Conservation (phyloP, 129 eudicot species). For the Centrapalus pauciflorus region DNA sequence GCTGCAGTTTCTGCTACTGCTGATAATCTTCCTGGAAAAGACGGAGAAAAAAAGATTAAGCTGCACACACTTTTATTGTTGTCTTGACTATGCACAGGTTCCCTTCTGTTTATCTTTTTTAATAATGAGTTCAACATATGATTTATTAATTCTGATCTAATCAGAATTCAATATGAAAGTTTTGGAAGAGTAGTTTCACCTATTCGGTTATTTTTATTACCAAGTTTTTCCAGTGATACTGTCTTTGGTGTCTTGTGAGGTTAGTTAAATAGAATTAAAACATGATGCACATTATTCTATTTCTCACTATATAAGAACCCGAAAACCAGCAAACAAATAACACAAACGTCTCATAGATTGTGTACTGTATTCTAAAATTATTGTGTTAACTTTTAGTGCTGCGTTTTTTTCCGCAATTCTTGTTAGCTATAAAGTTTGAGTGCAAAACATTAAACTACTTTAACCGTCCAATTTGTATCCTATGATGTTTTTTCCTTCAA, state of each 20-base stretch:
- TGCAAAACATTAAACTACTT: too few species aligned
- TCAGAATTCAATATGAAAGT: neutral
- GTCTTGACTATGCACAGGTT: constrained; percentile 97
- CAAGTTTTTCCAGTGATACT: neutral
- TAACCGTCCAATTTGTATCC: too few species aligned
- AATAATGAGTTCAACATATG: neutral
- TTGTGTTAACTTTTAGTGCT: too few species aligned
- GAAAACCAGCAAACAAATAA: neutral
- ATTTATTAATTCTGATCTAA: neutral
- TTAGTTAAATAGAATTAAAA: neutral
- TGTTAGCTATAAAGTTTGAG: neutral
- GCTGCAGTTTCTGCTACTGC: constrained; percentile 95
- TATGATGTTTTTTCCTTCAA: too few species aligned
- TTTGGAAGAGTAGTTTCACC: neutral
- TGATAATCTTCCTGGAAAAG: constrained; percentile 68
- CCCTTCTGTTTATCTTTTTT: constrained; percentile 4
- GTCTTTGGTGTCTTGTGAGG: neutral
- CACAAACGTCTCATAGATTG: neutral
- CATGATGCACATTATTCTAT: neutral
- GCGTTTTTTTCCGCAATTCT: neutral
- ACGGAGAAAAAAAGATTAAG: constrained; percentile 85
- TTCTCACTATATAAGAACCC: neutral
- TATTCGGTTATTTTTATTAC: neutral
- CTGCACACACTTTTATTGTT: constrained; percentile 92
- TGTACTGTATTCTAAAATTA: neutral